Percentiles rank a stretch among this genome's conserved stretches.
phyloP scores from a whole-genome alignment of 371 early-diverging fungal genomes.

The Mortierella polycephala region DNA sequence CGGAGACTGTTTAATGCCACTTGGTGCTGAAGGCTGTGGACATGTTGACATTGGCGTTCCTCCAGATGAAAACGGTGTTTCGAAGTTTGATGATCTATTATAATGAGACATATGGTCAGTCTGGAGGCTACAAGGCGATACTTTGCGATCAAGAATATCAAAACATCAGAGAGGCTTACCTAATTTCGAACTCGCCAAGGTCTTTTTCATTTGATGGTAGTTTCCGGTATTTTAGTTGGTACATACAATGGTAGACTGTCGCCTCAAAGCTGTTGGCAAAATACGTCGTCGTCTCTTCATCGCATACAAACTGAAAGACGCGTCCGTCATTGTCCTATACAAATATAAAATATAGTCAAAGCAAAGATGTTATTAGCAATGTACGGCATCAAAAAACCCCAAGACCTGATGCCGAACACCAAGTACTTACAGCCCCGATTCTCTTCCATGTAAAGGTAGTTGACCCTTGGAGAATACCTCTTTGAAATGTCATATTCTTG shows the following conservation, averaged over 20 bases:
- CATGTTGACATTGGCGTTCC: too few species aligned
- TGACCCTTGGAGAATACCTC: background rate
- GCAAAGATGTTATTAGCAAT: too few species aligned
- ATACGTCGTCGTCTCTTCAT: conserved; percentile 5
- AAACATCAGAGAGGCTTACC: conserved; percentile 3
- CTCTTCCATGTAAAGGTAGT: conserved; percentile 30
- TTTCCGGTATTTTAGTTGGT: conserved; percentile 2
- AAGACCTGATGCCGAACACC: too few species aligned
- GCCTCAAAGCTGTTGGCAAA: conserved; percentile 3
- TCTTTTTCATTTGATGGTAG: conserved; percentile 60
- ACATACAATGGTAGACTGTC: conserved; percentile 6
- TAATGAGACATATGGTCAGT: background rate
- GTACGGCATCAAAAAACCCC: too few species aligned
- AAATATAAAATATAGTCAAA: too few species aligned
- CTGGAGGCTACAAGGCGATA: too few species aligned
- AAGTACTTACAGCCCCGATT: conserved; percentile 5
- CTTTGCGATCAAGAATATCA: too few species aligned
- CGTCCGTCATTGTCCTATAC: background rate
- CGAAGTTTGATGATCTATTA: background rate
- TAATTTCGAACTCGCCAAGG: conserved; percentile 56
- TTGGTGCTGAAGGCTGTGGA: too few species aligned
- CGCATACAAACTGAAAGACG: conserved; percentile 5
- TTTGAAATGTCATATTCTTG: background rate
- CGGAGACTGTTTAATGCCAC: too few species aligned
- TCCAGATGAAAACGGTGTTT: too few species aligned